Evolutionary conservation across 225 moss, liverwort and hornwort species (phyloP), one percentile per base, ranked within the genome.

Genomic region (Pseudoscleropodium purum): DNA sequence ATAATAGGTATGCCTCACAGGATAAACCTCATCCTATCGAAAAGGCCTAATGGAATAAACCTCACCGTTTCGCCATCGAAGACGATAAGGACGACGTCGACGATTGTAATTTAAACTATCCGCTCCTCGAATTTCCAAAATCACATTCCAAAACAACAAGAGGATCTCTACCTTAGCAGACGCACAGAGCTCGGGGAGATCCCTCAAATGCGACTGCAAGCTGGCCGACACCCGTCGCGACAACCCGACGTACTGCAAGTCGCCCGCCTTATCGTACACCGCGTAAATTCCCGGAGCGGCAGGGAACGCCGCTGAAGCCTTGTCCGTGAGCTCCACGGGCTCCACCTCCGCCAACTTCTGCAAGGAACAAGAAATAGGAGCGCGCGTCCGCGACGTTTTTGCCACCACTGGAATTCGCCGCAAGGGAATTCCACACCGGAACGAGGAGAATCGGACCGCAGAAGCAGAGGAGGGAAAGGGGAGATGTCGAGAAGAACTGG

Each of bases 261-360:
- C 91, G n/a, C 96, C 97, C 33, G 93, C 91, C 91, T 96, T 97
- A 81, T 96, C 96, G 79, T 92, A 96, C 37, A 99, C 91, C 10
- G 99, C 99, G 90, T 99, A 99, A 68, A 99, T 95, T 51, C 96
- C 99, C 34, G 99, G 92, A 30, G 94, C 92, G 19, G 96, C 91
- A 49, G 97, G 96, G 27, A 99, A 87, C 8, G 84, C 75, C 23
- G 27, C 54, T 19, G 90, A 87, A 19, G 47, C 86, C 37, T 80
- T 87, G 33, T 90, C 86, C 18, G 93, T 88, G 45, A 97, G 89
- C 76, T 96, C 94, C 92, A 96, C 90, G 24, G 89, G 5, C 64
- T 99, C 96, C 75, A 95, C 87, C 82, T 99, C 98, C 62, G 85
- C 93, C 79, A 99, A 82, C 86, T 95, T 97, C 94, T 91, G 91